These are phyloP conservation scores for Eucalyptus marginata DNA, from an alignment of 345 rosid genomes.

Conservation along the genomic window DNA sequence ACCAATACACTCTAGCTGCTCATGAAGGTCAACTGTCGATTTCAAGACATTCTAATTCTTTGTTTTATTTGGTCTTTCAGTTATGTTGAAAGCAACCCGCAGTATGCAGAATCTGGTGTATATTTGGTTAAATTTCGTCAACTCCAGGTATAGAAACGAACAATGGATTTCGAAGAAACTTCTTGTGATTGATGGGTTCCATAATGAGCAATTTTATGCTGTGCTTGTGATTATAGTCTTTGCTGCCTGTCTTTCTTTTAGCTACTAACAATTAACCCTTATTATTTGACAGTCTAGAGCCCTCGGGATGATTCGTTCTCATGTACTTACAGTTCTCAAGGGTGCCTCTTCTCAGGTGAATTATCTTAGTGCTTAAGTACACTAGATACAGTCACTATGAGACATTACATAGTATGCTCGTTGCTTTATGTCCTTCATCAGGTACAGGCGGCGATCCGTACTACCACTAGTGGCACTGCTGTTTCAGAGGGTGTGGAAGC, in stretches of 20 bases:
- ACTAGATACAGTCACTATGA: background rate
- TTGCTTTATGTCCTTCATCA: constrained; percentile 12
- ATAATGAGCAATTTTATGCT: background rate
- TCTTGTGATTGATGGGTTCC: background rate
- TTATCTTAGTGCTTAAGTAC: background rate
- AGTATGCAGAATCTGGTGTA: constrained; percentile 90
- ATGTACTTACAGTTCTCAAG: constrained; percentile 80
- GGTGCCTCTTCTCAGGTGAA: constrained; percentile 81
- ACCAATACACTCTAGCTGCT: background rate
- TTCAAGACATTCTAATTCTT: background rate
- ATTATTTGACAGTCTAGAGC: constrained; percentile 77
- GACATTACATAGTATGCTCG: background rate
- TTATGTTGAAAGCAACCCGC: constrained; percentile 83
- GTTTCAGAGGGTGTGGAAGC: constrained; percentile 96
- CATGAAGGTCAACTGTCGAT: background rate
- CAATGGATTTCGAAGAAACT: background rate
- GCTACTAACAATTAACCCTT: background rate
- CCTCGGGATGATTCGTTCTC: constrained; percentile 83
- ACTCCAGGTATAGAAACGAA: constrained; percentile 58
- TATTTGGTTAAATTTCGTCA: constrained; percentile 95
- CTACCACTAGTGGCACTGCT: constrained; percentile 53
- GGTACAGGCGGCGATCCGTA: constrained; percentile 80
- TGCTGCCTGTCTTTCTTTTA: background rate
- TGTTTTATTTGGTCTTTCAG: constrained; percentile 10
- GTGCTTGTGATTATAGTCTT: background rate